These are phyloP conservation scores for Auricularia heimuer DNA, from an alignment of 768 basidiomycete species.

Conservation along the genomic window DNA sequence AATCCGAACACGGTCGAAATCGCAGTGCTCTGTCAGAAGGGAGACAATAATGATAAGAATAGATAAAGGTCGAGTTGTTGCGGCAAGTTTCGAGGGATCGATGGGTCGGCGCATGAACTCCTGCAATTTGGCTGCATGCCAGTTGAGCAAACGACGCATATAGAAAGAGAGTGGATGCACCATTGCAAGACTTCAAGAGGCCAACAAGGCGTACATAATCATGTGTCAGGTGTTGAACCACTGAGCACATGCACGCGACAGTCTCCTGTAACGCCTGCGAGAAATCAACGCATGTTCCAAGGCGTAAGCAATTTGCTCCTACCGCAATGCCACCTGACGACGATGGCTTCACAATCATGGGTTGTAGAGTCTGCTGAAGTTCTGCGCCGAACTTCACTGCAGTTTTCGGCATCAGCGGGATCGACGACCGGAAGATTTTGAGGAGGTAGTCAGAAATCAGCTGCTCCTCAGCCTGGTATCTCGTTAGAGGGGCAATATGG, in stretches of 20 bases:
- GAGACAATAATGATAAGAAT: slow-evolving; percentile 79
- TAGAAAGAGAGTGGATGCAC: slow-evolving; percentile 28
- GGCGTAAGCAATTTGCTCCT: slow-evolving; percentile 12
- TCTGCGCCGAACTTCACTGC: slow-evolving; percentile 82
- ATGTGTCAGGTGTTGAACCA: slow-evolving; percentile 76
- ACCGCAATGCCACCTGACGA: slow-evolving; percentile 58
- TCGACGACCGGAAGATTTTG: slow-evolving; percentile 74
- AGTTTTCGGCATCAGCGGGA: slow-evolving; percentile 85
- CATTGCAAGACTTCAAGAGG: slow-evolving; percentile 77
- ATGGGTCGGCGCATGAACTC: slow-evolving; percentile 40
- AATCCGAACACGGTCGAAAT: slow-evolving; percentile 67
- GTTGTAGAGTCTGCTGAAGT: slow-evolving; percentile 69
- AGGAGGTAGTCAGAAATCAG: slow-evolving; percentile 77
- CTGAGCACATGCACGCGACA: slow-evolving; percentile 84
- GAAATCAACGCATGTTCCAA: slow-evolving; percentile 1
- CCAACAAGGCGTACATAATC: slow-evolving; percentile 72
- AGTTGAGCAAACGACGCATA: neutral
- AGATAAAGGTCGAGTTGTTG: slow-evolving; percentile 25
- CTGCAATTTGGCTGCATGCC: slow-evolving; percentile 27
- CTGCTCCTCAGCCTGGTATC: slow-evolving; percentile 65
- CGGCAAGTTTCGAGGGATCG: slow-evolving; percentile 30
- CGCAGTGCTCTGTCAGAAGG: slow-evolving; percentile 78
- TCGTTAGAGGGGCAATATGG: neutral
- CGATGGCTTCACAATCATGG: slow-evolving; percentile 86
- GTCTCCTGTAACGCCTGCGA: slow-evolving; percentile 77